These are phyloP conservation scores for Auricularia sp. DNA, from an alignment of 768 basidiomycete genomes.

Conservation along the genomic window DNA sequence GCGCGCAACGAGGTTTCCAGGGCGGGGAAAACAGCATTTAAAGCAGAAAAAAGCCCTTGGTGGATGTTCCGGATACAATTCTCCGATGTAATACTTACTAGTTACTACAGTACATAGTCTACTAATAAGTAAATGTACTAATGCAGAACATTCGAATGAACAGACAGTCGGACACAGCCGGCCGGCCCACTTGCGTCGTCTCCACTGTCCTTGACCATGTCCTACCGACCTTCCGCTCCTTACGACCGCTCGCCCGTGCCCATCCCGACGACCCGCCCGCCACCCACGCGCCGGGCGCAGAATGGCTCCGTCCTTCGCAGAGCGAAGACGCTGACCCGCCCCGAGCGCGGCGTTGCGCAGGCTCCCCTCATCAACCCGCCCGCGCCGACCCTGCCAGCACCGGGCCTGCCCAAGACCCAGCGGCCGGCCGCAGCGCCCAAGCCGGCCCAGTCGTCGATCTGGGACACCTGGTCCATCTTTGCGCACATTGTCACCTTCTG, in stretches of 20 bases:
- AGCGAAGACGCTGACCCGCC: constrained; percentile 92
- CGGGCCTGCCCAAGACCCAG: constrained; percentile 22
- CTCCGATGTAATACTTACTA: too few species aligned
- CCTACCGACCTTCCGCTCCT: constrained; percentile 6
- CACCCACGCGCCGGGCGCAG: constrained; percentile 25
- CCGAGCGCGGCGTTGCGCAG: constrained; percentile 89
- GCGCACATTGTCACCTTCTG: constrained; percentile 77
- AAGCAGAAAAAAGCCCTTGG: too few species aligned
- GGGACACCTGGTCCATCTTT: constrained; percentile 72
- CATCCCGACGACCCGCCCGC: constrained; percentile 51
- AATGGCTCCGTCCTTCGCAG: constrained; percentile 52
- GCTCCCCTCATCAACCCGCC: constrained; percentile 89
- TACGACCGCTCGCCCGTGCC: constrained; percentile 45
- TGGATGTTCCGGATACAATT: too few species aligned
- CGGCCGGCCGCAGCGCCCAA: constrained; percentile 21
- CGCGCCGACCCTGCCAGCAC: constrained; percentile 29
- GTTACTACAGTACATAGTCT: too few species aligned
- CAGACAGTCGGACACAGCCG: not conserved
- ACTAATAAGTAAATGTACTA: too few species aligned
- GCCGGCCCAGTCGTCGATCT: constrained; percentile 8
- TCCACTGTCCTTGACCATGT: not conserved
- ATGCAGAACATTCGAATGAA: too few species aligned
- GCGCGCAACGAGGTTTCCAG: not conserved
- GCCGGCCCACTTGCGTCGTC: not conserved
- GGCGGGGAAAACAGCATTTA: too few species aligned